Evolutionary conservation across 148 eudicot genomes (phyloP).

Genomic region (Linanthus parryae): DNA sequence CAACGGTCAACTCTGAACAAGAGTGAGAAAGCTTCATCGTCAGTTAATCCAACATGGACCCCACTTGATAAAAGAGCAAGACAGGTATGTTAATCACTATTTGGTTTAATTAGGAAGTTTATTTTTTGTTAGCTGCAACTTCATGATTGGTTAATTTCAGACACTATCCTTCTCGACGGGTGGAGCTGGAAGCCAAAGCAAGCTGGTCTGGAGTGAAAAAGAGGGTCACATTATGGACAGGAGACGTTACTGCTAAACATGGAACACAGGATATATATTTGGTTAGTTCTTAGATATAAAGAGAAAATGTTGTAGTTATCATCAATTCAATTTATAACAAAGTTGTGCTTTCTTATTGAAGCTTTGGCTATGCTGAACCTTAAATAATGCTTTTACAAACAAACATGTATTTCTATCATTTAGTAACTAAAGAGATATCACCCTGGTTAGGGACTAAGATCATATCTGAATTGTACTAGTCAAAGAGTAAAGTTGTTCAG

Average conservation of each 20-base stretch:
- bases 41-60: constrained; percentile 38
- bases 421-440: no score
- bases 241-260: constrained; percentile 14
- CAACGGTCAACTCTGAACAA: constrained; percentile 31
- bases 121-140: neutral
- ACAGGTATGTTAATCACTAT: constrained; percentile 36
- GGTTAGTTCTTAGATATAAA: no score
- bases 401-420: no score
- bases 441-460: no score
- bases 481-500: no score
- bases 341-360: no score
- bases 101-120: neutral
- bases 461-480: no score
- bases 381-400: no score
- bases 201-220: constrained; percentile 67
- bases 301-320: no score
- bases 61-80: constrained; percentile 86
- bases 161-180: constrained; percentile 55
- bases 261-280: constrained; percentile 8
- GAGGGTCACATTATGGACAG: constrained; percentile 17
- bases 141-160: constrained; percentile 52
- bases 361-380: neutral
- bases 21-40: constrained; percentile 37
- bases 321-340: no score
- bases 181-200: constrained; percentile 76